Evolutionary conservation across 345 rosid genomes (phyloP).

Genomic region (Euphorbia lathyris): DNA sequence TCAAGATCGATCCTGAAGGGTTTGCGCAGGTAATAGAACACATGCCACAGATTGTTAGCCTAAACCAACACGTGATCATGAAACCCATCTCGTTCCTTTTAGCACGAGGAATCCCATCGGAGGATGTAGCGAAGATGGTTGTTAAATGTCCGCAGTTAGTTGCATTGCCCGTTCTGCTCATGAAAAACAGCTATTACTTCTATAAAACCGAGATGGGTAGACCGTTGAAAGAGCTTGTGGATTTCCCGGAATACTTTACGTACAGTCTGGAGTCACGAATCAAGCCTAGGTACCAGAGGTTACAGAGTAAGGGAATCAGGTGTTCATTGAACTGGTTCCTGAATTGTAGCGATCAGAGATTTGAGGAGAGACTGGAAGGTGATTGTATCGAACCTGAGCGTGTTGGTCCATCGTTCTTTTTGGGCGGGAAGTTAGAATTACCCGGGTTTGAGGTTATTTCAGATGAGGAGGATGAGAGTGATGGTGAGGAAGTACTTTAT

Average conservation of each 20-base stretch:
- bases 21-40: conserved; percentile 70
- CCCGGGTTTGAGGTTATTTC: conserved; percentile 65
- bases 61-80: conserved; percentile 73
- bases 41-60: conserved; percentile 91
- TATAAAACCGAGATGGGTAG: conserved; percentile 85
- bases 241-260: conserved; percentile 85
- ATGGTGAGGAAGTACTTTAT: conserved; percentile 50
- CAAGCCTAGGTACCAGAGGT: conserved; percentile 73
- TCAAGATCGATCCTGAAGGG: conserved; percentile 80
- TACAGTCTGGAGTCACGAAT: conserved; percentile 95
- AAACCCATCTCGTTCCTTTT: conserved; percentile 76
- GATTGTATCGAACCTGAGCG: conserved; percentile 68
- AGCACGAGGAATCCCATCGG: conserved; percentile 55
- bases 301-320: conserved; percentile 71
- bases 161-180: conserved; percentile 54
- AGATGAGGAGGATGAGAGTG: conserved; percentile 73
- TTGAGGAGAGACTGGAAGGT: conserved; percentile 73
- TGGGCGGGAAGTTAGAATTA: conserved; percentile 82
- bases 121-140: conserved; percentile 69
- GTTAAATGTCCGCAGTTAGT: conserved; percentile 79
- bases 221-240: conserved; percentile 73
- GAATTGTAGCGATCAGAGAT: conserved; percentile 90
- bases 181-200: conserved; percentile 82
- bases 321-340: conserved; percentile 83
- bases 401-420: conserved; percentile 54